Evolutionary conservation across 2,329 filamentous ascomycete genomes (phyloP).

Genomic region (Huntiella decipiens): DNA sequence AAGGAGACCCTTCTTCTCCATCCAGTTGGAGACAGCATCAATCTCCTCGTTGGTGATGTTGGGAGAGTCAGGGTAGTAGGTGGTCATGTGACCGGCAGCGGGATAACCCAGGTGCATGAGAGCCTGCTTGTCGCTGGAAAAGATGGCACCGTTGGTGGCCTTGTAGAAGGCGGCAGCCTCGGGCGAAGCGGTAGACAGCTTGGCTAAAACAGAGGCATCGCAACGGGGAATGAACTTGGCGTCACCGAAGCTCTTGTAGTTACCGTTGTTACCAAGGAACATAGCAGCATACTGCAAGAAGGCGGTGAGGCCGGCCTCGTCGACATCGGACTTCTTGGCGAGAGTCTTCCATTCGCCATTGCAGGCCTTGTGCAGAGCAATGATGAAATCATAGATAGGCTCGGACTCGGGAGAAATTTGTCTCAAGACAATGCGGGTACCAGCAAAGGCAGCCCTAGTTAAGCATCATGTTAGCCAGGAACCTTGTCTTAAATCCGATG

Average conservation of each 20-base stretch:
- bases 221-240: slow-evolving; percentile 66
- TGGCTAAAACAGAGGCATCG: slow-evolving; percentile 40
- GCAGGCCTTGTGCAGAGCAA: slow-evolving; percentile 47
- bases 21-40: slow-evolving; percentile 48
- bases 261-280: slow-evolving; percentile 64
- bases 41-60: slow-evolving; percentile 60
- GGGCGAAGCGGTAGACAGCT: slow-evolving; percentile 40
- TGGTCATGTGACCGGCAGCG: slow-evolving; percentile 58
- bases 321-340: slow-evolving; percentile 43
- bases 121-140: slow-evolving; percentile 42
- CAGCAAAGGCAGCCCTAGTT: slow-evolving; percentile 52
- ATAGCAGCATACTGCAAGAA: slow-evolving; percentile 64
- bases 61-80: slow-evolving; percentile 63
- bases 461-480: slow-evolving; percentile 7
- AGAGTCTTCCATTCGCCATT: slow-evolving; percentile 54
- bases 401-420: slow-evolving; percentile 71
- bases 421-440: slow-evolving; percentile 58
- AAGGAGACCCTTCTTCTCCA: slow-evolving; percentile 51
- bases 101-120: slow-evolving; percentile 61
- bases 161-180: slow-evolving; percentile 46
- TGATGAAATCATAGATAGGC: slow-evolving; percentile 62
- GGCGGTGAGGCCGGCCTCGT: slow-evolving; percentile 40
- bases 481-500: background rate
- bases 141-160: slow-evolving; percentile 52
- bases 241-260: slow-evolving; percentile 78